Conservation (phyloP, 177 flowering plant species). For the Tripterygium wilfordii region DNA sequence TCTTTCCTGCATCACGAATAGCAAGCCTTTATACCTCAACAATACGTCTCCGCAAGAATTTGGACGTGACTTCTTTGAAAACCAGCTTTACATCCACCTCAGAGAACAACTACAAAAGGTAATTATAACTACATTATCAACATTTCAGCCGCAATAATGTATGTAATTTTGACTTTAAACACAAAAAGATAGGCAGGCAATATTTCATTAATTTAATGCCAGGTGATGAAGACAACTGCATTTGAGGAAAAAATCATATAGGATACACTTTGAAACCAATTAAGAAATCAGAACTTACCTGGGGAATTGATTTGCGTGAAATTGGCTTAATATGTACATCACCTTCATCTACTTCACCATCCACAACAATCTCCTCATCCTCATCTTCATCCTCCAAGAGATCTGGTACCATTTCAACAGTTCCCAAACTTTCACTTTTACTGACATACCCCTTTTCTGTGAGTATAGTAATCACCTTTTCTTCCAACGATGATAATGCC, state of each 20-base stretch:
- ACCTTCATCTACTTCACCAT: slow-evolving; percentile 99
- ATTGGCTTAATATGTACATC: slow-evolving; percentile 89
- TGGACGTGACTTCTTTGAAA: slow-evolving; percentile 83
- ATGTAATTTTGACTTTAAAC: neutral
- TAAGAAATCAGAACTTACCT: slow-evolving; percentile 60
- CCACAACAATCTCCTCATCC: slow-evolving; percentile 85
- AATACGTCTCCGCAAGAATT: slow-evolving; percentile 77
- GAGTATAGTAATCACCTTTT: slow-evolving; percentile 62
- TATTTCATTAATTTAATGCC: too few species aligned
- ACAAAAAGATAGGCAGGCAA: neutral
- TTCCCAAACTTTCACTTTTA: slow-evolving; percentile 32
- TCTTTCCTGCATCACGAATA: too few species aligned
- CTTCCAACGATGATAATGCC: slow-evolving; percentile 76
- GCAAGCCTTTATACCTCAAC: slow-evolving; percentile 62
- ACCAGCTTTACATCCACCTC: slow-evolving; percentile 98
- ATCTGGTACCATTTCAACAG: slow-evolving; percentile 47
- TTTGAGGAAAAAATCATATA: too few species aligned
- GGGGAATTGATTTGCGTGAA: slow-evolving; percentile 41
- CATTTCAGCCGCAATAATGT: too few species aligned
- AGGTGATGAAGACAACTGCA: too few species aligned
- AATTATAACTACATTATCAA: slow-evolving; percentile 1
- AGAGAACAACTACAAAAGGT: slow-evolving; percentile 48
- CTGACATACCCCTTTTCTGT: slow-evolving; percentile 78
- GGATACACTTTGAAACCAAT: too few species aligned
- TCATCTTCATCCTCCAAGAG: slow-evolving; percentile 84